Base-by-base conservation (phyloP, 2,329 filamentous ascomycete genomes). In the Didymella keratinophila region DNA sequence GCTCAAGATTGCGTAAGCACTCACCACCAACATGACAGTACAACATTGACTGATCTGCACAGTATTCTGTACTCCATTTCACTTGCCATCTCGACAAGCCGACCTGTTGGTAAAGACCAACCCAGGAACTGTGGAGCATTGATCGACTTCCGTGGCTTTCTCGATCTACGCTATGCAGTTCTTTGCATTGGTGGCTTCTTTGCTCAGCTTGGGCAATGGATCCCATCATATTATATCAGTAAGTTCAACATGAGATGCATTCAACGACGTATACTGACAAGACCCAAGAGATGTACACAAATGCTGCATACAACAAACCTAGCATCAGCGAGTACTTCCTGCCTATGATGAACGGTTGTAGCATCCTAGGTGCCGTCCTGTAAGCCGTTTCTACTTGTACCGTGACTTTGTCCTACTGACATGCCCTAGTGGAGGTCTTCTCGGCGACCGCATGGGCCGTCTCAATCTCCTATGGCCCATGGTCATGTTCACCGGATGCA, bases 271-370 rank as follows among this genome's bases (percentile, higher is more conserved):
- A 1, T 28, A 27, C 49, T 52, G 1, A 58, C 9, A 34, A 3
- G 4, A 4, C 18, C 18, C 9, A 84, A 77, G 84, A 83, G 76
- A 87, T 89, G 66, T 86, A 90, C 71, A 65, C 86, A 5, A 82
- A 83, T 2, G 81, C 83, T 63, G 81, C 80, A 48, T 86, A 81
- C 63, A 75, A 78, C 8, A 71, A 80, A 1, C 37, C 37, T 4
- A 70, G 80, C 47, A 81, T 82, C 0, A 71, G 77, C 50, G 68
- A 71, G 7, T 74, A 80, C 45, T 82, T 84, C 32, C 80, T 87
- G 73, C 78, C 78, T 0, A 55, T 71, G 2, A 68, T 77, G 36
- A 78, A 87, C 4, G 79, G 82, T 1, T 76, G 74, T n/a, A 86
- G 86, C 62, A 76, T 88, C 4, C 64, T 87, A 14, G 77, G 84